Evolutionary conservation across 345 rosid species (phyloP).

Genomic region (Camelina neglecta): DNA sequence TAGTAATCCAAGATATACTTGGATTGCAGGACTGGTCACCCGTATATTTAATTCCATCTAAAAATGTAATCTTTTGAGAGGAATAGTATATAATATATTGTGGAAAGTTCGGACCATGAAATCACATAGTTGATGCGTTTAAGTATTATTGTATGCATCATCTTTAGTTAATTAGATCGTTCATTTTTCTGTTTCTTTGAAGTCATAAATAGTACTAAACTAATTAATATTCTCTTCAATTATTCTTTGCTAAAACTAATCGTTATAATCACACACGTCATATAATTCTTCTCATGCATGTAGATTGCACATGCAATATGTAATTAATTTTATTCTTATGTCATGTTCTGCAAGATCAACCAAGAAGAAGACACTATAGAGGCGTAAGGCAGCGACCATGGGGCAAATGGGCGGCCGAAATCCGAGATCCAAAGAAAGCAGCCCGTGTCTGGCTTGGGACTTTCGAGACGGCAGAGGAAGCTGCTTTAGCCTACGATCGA

Average conservation of each 20-base stretch:
- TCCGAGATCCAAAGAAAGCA: constrained; percentile 80
- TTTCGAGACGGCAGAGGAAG: constrained; percentile 85
- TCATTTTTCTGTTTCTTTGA: neutral
- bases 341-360: constrained; percentile 50
- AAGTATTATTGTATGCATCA: constrained; percentile 11
- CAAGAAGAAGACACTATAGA: constrained; percentile 75
- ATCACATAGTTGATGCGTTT: constrained; percentile 8
- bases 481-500: constrained; percentile 84
- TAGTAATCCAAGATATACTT: neutral
- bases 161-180: neutral
- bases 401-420: constrained; percentile 99
- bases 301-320: constrained; percentile 27
- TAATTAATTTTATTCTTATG: neutral
- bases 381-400: constrained; percentile 97
- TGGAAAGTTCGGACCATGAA: neutral
- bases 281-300: constrained; percentile 20
- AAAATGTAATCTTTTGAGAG: constrained; percentile 3
- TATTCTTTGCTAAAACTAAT: neutral
- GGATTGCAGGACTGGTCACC: constrained; percentile 2
- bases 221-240: neutral
- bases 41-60: neutral
- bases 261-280: constrained; percentile 26
- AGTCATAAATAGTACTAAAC: neutral
- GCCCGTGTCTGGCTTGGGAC: constrained; percentile 94
- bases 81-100: neutral